Base-by-base conservation (phyloP, 148 eudicot genomes). In the Amaranthus hypochondriacus region DNA sequence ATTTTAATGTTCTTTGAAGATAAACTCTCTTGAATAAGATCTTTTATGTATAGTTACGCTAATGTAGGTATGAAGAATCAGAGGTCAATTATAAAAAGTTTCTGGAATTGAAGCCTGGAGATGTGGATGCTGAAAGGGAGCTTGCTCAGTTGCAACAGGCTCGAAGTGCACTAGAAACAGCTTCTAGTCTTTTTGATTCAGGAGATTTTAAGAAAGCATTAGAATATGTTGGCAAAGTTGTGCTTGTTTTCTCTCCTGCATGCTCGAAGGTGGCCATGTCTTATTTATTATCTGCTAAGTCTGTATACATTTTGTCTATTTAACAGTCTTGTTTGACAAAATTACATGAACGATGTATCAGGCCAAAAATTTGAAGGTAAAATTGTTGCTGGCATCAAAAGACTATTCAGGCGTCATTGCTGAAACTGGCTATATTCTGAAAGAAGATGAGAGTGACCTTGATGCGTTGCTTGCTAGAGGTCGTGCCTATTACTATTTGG, bases 211-310 rank as follows among this genome's bases (percentile, higher is more conserved):
- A 77, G 56, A 94, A 88, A 84, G 86, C 97, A 7, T 70, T 89
- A 85, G 96, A 91, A 52, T 86, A 82, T 75, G 74, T 94, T 55
- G 89, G 87, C 62, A 91, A 94, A 87, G 83, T 94, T 70, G 96
- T 91, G 42, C 97, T 94, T 78, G 91, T 94, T 75, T 94, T 91
- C 73, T 94, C 98, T 75, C 97, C 98, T 53, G 90, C 92, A 28
- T 94, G 98, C 76, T 87, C 91, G 49, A 75, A 86, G 93, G 98
- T 94, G 72, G n/a, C 48, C 50, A 18, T 63, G 7, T 57, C 10
- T 50, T 56, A 15, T 64, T 2, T 62, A 44, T 61, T 18, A 49
- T 65, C 42, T 50, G 48, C 28, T 28, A 11, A 50, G 53, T 63
- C 11, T 64, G 14, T 14, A 21, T 43, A 21, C 55, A n/a, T 42